Base-by-base conservation (phyloP, 163 green algal species). In the Prototheca cutis region DNA sequence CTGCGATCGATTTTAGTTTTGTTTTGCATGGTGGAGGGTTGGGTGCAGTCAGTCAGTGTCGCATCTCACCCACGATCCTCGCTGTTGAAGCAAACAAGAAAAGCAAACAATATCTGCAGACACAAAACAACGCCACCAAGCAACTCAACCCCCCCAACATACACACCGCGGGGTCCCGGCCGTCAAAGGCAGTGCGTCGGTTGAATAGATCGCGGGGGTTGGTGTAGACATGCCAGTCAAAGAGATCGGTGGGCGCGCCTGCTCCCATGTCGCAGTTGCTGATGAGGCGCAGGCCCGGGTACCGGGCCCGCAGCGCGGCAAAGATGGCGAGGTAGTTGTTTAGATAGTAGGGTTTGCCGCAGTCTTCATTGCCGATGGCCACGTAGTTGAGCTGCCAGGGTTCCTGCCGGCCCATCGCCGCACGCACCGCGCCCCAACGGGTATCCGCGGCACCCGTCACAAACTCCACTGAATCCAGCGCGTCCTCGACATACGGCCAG, bases 281-380 rank as follows among this genome's bases (percentile, higher is more conserved):
- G n/a, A 87, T 77, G 19, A 88, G 65, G 15, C 47, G 63, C 56
- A 87, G 72, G 65, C 84, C 61, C 0, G 80, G 80, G 54, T 87
- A 78, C 28, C 17, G 18, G 0, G 63, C 62, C 24, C 68, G 55
- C 55, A 88, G 70, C 23, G 80, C 76, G 17, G 59, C 40, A 40
- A 73, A 87, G 68, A 87, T 87, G 13, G 52, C 28, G 13, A 76
- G 66, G 73, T 84, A 88, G 65, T 78, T 84, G 13, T 66, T 65
- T 27, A 75, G 7, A 57, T 81, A 85, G 7, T 47, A 73, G 0
- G 53, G 40, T 45, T 78, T 73, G 23, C 73, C 73, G 53, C 80
- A 87, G 66, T 87, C 77, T 70, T 71, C 64, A 27, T 71, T 71
- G 33, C 64, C 64, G 15, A 71, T 71, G 55, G 64, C 64, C 58